Evolutionary conservation across 306 rosid genomes (phyloP), one percentile per base, ranked within the genome.

Genomic region (Sicyos edulis): DNA sequence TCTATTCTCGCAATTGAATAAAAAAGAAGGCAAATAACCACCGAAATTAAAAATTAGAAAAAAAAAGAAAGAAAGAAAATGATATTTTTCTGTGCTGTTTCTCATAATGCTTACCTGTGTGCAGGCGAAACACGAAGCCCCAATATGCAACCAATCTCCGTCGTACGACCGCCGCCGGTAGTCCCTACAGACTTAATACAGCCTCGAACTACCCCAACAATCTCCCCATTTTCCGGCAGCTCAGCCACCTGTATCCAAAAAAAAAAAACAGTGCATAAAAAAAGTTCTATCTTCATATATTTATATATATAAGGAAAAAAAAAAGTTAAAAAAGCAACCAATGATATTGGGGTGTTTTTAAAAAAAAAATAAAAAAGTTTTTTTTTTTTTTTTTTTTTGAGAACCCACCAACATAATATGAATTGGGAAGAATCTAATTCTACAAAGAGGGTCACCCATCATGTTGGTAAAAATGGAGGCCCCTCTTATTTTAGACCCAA

Each of bases 71-170:
- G 5, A 2, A 32, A 2, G 7, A 13, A 50, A 50, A 50, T 50
- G 3, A 47, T 11, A 47, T 2, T 26, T 44, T 44, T 44, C 10
- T 14, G 10, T 10, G 14, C 2, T 4, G 9, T 40, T 0, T 45
- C 53, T 14, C 52, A 47, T 15, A 54, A 44, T 44, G 10, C 12
- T 19, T 83, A 87, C 96, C 91, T 74, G 77, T 81, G 81, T 62
- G 81, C 29, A 68, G 91, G 92, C 74, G 96, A 87, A 63, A 90
- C 92, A 20, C 92, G 80, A 68, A 90, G 96, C 75, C 96, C 96
- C 26, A 87, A 75, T 47, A 90, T 80, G 71, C 85, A 87, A 53
- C 92, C 96, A 51, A 90, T 85, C 77, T 82, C 84, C 75, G 79
- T 59, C 76, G 85, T 55, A 52, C 81, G 64, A 61, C 78, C 78